Evolutionary conservation across 2,329 filamentous ascomycete species (phyloP).

Genomic region (Sclerotinia nivalis): DNA sequence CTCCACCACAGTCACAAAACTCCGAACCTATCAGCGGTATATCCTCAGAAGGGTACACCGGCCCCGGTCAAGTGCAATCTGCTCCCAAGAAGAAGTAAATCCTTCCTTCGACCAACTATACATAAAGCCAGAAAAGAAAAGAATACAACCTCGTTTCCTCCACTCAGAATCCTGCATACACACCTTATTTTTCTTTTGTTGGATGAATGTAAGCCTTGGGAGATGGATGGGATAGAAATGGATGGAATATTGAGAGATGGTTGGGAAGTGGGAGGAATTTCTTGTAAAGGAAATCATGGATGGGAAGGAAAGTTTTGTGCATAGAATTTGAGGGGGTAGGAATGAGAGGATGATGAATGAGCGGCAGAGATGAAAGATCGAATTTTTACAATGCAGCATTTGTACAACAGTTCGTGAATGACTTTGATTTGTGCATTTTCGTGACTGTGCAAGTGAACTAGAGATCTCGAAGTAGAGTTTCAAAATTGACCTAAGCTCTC

Average conservation of each 20-base stretch:
- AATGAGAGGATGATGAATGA: background rate
- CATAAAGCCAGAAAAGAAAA: constrained; percentile 15
- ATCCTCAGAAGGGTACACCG: constrained; percentile 74
- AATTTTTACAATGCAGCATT: constrained; percentile 5
- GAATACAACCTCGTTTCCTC: constrained; percentile 4
- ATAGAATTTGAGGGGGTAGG: constrained; percentile 1
- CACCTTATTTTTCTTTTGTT: constrained; percentile 13
- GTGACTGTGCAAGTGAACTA: background rate
- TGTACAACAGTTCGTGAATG: constrained; percentile 14
- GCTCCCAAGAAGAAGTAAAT: constrained; percentile 38
- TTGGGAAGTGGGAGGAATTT: background rate
- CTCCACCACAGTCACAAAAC: constrained; percentile 66
- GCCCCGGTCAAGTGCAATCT: constrained; percentile 74
- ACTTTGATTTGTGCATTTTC: background rate
- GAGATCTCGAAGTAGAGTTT: background rate
- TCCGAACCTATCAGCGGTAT: constrained; percentile 85
- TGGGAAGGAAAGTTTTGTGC: constrained; percentile 15
- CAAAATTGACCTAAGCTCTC: background rate
- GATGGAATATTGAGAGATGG: background rate
- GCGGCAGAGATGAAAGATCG: constrained; percentile 6
- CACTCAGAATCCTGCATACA: constrained; percentile 2
- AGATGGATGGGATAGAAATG: background rate
- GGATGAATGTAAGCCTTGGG: constrained; percentile 12
- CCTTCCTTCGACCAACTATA: constrained; percentile 9
- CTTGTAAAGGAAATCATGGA: background rate